Evolutionary conservation across 495 filamentous ascomycete genomes (phyloP).

Genomic region (Durotheca rogersii): DNA sequence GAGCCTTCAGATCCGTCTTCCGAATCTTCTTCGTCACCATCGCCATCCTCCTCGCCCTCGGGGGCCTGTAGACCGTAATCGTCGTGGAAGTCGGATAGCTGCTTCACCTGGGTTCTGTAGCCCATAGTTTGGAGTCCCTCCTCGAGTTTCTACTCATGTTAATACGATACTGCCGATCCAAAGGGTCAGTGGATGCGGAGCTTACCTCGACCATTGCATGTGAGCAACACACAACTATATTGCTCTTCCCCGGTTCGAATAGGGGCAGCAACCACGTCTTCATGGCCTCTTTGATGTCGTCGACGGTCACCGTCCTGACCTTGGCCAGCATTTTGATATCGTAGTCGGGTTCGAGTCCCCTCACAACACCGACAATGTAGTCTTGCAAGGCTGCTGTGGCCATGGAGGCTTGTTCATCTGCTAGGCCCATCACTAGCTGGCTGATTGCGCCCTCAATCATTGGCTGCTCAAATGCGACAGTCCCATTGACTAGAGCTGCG

Average conservation of each 20-base stretch:
- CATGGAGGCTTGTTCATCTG: conserved; percentile 84
- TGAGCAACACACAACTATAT: conserved; percentile 86
- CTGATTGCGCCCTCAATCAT: conserved; percentile 89
- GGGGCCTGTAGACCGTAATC: conserved; percentile 81
- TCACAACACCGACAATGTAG: conserved; percentile 78
- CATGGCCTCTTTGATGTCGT: conserved; percentile 76
- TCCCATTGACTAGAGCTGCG: conserved; percentile 49
- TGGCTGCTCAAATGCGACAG: conserved; percentile 69
- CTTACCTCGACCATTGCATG: conserved; percentile 80
- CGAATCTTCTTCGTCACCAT: conserved; percentile 63
- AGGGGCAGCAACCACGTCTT: conserved; percentile 72
- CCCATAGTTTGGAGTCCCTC: conserved; percentile 69
- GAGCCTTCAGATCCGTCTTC: conserved; percentile 46
- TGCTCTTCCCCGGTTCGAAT: conserved; percentile 73
- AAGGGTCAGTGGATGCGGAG: conserved; percentile 9
- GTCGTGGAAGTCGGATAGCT: conserved; percentile 81
- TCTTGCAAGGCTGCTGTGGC: conserved; percentile 73
- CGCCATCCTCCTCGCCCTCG: conserved; percentile 66
- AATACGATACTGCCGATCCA: conserved; percentile 11
- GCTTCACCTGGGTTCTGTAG: conserved; percentile 73
- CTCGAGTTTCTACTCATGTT: conserved; percentile 60
- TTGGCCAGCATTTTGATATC: conserved; percentile 70
- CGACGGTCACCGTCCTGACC: conserved; percentile 71
- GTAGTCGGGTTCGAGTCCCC: conserved; percentile 75
- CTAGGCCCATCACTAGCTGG: conserved; percentile 77